Conservation (phyloP, 352 stramenopile species). For the Globisporangium cystogenes region DNA sequence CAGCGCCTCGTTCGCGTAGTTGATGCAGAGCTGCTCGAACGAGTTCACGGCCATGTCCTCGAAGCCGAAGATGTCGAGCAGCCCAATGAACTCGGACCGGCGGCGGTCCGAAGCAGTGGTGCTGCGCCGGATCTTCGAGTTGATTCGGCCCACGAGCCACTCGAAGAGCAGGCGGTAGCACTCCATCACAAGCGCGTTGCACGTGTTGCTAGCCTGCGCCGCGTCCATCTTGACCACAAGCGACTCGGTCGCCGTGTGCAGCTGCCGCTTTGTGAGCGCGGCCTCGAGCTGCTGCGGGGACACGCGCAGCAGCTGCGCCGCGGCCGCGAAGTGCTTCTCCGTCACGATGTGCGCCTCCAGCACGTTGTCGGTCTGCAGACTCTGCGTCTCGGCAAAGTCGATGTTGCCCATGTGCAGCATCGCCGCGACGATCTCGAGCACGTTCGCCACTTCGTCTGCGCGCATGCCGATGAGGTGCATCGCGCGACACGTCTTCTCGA, state of each 20-base stretch:
- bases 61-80: slow-evolving; percentile 93
- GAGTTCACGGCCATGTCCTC: slow-evolving; percentile 88
- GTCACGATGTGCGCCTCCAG: slow-evolving; percentile 16
- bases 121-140: slow-evolving; percentile 69
- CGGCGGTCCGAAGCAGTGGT: no score
- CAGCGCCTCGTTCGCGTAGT: slow-evolving; percentile 91
- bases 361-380: slow-evolving; percentile 15
- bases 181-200: slow-evolving; percentile 84
- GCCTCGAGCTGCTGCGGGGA: slow-evolving; percentile 41
- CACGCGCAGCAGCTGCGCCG: slow-evolving; percentile 56
- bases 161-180: slow-evolving; percentile 91
- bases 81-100: slow-evolving; percentile 88
- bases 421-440: slow-evolving; percentile 78
- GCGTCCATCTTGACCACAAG: slow-evolving; percentile 65
- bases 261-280: slow-evolving; percentile 53
- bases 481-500: slow-evolving; percentile 50
- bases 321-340: slow-evolving; percentile 36
- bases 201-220: no score
- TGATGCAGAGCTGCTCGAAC: slow-evolving; percentile 91
- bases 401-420: slow-evolving; percentile 82
- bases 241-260: slow-evolving; percentile 69
- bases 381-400: slow-evolving; percentile 36
- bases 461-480: slow-evolving; percentile 73
- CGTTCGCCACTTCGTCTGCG: slow-evolving; percentile 42
- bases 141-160: slow-evolving; percentile 92